A percentile compares a stretch with the other conserved stretches of the same genome.
Conservation (phyloP, 805 yeast genomes). For the Hanseniaspora taiwanica region DNA sequence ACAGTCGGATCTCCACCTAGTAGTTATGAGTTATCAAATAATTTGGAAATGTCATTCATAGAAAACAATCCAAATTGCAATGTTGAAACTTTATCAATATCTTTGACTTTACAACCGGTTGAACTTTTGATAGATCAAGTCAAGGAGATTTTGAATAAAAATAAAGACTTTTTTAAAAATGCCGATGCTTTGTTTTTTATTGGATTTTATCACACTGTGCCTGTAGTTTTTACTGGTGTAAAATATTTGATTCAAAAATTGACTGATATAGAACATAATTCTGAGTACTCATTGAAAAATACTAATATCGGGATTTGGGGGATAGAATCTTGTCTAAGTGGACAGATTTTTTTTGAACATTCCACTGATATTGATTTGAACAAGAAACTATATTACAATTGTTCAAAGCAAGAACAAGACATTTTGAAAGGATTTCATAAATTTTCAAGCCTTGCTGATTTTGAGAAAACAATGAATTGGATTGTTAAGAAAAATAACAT, state of each 20-base stretch:
- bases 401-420: background rate
- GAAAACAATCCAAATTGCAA: slow-evolving; percentile 3
- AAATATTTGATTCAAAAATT: background rate
- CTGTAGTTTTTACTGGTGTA: background rate
- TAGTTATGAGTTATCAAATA: background rate
- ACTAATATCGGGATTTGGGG: background rate
- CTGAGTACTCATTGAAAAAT: background rate
- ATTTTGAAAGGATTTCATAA: background rate
- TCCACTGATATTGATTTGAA: background rate
- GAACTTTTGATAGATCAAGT: background rate
- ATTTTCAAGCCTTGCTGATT: slow-evolving; percentile 9
- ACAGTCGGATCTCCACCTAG: background rate
- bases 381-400: background rate
- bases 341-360: background rate
- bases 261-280: background rate
- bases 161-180: background rate
- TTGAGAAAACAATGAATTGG: slow-evolving; percentile 28
- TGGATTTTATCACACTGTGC: background rate
- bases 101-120: background rate
- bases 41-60: background rate
- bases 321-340: background rate
- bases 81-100: slow-evolving; percentile 2
- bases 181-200: background rate
- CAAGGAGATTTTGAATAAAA: background rate
- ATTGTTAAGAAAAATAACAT: slow-evolving; percentile 29